Evolutionary conservation across 345 rosid genomes (phyloP).

Genomic region (Bruguiera sexangula): DNA sequence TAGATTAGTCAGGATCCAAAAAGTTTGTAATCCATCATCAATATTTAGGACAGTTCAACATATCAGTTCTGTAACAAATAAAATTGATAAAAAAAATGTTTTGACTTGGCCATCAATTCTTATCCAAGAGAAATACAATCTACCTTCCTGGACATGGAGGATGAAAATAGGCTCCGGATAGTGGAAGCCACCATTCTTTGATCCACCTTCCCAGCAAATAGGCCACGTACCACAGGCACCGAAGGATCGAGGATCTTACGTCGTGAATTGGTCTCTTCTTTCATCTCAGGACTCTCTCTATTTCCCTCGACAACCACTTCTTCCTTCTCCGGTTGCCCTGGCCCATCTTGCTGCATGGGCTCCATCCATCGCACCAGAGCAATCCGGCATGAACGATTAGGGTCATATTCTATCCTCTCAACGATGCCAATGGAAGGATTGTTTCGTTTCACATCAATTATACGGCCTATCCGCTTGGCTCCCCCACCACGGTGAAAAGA

Average conservation of each 20-base stretch:
- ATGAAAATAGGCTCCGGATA: neutral
- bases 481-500: conserved; percentile 8
- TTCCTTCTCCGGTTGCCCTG: too few relatives aligned
- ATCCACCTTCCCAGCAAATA: conserved; percentile 5
- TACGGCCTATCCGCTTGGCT: neutral
- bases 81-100: neutral
- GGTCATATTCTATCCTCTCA: conserved; percentile 16
- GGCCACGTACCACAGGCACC: neutral
- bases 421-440: neutral
- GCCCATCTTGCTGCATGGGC: neutral
- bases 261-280: neutral
- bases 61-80: neutral
- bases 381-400: conserved; percentile 7
- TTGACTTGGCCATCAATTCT: neutral
- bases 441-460: conserved; percentile 10
- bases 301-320: neutral
- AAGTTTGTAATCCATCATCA: too few relatives aligned
- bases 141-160: neutral
- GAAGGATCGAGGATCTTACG: neutral
- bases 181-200: conserved; percentile 3
- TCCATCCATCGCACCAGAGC: conserved; percentile 5
- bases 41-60: too few relatives aligned
- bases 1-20: too few relatives aligned
- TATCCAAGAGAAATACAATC: neutral
- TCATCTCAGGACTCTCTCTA: neutral